Base-by-base conservation (phyloP, 805 yeast species). In the Isabelozyma pseudorhagii region DNA sequence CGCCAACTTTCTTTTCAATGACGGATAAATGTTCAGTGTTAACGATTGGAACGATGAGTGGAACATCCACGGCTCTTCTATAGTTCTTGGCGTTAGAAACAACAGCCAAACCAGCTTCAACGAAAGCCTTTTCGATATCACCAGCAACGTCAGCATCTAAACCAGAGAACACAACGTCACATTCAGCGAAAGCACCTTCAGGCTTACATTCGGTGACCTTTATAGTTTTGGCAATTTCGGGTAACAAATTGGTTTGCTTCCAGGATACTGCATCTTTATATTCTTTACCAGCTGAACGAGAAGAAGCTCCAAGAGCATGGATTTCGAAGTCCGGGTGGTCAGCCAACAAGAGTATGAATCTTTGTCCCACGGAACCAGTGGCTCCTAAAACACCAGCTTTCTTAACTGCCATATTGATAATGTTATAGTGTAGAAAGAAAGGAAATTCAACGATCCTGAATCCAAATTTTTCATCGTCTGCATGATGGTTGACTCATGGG, bases 331-430 rank as follows among this genome's bases (percentile, higher is more conserved):
- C 89, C 25, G 98, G 98, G 66, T 94, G 97, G 54, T 87, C 74
- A 2, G 91, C 80, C 54, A 94, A 77, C 45, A 94, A 75, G 44
- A 93, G 75, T 53, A 94, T 92, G 67, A 94, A 94, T 59, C 98
- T 81, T 71, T 94, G 99, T 50, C 99, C 99, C 38, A 94, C 99
- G 41, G 96, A 85, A 47, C 99, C 99, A 10, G 99, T 93, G 57
- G 98, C 98, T 46, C 99, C 99, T 53, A 93, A 78, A 59, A 94
- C 97, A 75, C 99, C 99, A 18, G 83, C 85, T 67, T 79, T 80
- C 54, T 67, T 77, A 40, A 63, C 50, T 29, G 36, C 36, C 36
- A 31, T 31, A 10, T 31, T 31, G n/a, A 31, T 10, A 10, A 13
- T 31, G 10, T 31, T 9, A 10, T 31, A 13, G 36, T 31, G 36